A percentile compares a stretch with the other conserved stretches of the same genome.
These are phyloP conservation scores for Spatholobus suberectus DNA, from an alignment of 306 rosid species.

Conservation along the genomic window DNA sequence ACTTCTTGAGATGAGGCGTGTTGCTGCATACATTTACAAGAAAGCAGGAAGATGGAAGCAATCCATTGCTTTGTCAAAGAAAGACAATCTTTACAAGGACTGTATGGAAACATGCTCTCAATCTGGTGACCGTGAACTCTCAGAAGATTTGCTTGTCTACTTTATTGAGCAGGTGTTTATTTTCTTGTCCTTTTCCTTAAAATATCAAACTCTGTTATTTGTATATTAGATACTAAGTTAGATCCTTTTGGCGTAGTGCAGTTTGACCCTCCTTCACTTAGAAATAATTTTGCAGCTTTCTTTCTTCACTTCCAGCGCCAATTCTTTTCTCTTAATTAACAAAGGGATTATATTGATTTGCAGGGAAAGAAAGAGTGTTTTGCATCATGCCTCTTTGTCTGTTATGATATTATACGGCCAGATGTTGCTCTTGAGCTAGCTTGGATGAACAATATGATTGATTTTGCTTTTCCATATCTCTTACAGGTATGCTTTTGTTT, in stretches of 20 bases:
- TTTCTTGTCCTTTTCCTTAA: slow-evolving; percentile 23
- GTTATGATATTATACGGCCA: slow-evolving; percentile 84
- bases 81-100: slow-evolving; percentile 93
- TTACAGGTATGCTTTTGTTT: slow-evolving; percentile 62
- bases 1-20: slow-evolving; percentile 98
- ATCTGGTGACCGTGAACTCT: slow-evolving; percentile 94
- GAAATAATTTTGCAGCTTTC: slow-evolving; percentile 15
- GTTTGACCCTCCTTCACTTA: slow-evolving; percentile 21
- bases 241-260: not conserved
- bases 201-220: slow-evolving; percentile 3
- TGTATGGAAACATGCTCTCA: slow-evolving; percentile 98
- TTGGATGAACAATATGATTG: slow-evolving; percentile 93
- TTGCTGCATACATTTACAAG: slow-evolving; percentile 93
- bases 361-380: slow-evolving; percentile 99
- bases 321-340: slow-evolving; percentile 28
- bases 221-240: not conserved
- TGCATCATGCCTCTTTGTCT: slow-evolving; percentile 96
- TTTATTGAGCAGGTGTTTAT: slow-evolving; percentile 81
- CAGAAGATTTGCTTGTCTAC: slow-evolving; percentile 91
- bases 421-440: slow-evolving; percentile 92
- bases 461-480: slow-evolving; percentile 90
- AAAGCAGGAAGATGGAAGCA: slow-evolving; percentile 99
- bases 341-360: slow-evolving; percentile 30
- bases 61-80: slow-evolving; percentile 95
- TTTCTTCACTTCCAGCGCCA: not conserved